Conservation (phyloP, 2,329 filamentous ascomycete genomes). For the Fusarium sp. region DNA sequence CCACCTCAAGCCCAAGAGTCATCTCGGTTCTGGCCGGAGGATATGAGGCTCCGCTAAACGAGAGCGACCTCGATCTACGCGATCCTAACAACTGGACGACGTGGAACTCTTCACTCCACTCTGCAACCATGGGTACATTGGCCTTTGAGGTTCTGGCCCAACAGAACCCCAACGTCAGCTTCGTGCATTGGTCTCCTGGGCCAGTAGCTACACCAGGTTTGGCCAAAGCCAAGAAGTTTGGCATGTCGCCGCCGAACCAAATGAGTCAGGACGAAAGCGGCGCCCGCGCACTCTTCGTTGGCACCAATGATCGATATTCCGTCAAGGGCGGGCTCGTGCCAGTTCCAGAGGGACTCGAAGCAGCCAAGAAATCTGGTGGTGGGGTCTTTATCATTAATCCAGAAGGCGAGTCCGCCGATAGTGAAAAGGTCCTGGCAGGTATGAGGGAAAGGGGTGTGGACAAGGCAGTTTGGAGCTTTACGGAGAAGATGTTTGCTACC, state of each 20-base stretch:
- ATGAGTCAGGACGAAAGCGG: constrained; percentile 8
- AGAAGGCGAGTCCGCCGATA: constrained; percentile 3
- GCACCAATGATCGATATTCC: not conserved
- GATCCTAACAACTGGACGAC: not conserved
- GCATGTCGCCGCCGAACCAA: not conserved
- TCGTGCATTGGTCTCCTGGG: constrained; percentile 12
- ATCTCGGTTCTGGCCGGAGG: not conserved
- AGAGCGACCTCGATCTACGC: not conserved
- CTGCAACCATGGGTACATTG: constrained; percentile 17
- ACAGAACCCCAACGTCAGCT: not conserved
- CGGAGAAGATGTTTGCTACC: not conserved
- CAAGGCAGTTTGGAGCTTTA: not conserved
- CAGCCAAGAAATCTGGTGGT: not conserved
- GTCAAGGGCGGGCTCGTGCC: not conserved
- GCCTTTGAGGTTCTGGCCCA: not conserved
- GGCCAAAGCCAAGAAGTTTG: not conserved
- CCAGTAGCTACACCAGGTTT: not conserved
- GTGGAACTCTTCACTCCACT: constrained; percentile 7
- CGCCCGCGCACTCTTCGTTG: not conserved
- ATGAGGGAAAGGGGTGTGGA: constrained; percentile 1
- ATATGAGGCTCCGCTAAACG: not conserved
- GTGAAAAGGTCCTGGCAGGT: constrained; percentile 1
- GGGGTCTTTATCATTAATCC: constrained; percentile 7
- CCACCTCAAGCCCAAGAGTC: not conserved
- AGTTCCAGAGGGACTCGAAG: not conserved